Conservation (phyloP, 2,329 filamentous ascomycete species). For the Ophiognomonia clavigignenti-juglandacearum region DNA sequence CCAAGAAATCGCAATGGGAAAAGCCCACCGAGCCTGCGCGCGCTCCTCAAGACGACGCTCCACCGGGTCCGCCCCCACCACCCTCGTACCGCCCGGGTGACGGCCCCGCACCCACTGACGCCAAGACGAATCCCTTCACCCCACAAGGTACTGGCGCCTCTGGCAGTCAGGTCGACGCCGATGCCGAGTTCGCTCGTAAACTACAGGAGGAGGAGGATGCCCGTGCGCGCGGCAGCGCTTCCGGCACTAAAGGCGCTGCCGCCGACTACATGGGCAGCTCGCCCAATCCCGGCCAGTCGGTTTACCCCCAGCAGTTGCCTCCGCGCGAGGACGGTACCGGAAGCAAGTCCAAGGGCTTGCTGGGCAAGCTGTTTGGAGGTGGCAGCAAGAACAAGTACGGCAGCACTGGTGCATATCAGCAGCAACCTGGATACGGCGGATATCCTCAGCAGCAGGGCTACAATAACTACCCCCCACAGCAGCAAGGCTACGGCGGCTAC, state of each 20-base stretch:
- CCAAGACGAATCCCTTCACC: slow-evolving; percentile 70
- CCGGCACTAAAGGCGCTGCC: slow-evolving; percentile 24
- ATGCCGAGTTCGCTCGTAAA: slow-evolving; percentile 69
- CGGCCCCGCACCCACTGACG: slow-evolving; percentile 42
- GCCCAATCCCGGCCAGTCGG: slow-evolving; percentile 16
- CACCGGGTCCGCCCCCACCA: slow-evolving; percentile 63
- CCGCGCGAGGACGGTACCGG: slow-evolving; percentile 31
- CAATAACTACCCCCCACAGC: slow-evolving; percentile 28
- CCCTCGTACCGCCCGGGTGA: slow-evolving; percentile 51
- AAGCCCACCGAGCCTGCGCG: slow-evolving; percentile 65
- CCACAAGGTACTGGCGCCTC: slow-evolving; percentile 31
- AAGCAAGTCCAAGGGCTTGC: slow-evolving; percentile 39
- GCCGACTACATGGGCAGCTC: slow-evolving; percentile 29
- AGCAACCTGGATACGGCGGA: slow-evolving; percentile 27
- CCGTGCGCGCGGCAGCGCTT: slow-evolving; percentile 35
- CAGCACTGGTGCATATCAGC: slow-evolving; percentile 22
- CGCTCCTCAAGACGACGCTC: slow-evolving; percentile 35
- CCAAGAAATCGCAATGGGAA: slow-evolving; percentile 89
- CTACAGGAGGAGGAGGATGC: slow-evolving; percentile 82
- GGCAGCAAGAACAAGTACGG: slow-evolving; percentile 38
- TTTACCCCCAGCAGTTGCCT: slow-evolving; percentile 30
- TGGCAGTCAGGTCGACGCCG: slow-evolving; percentile 46
- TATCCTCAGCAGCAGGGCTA: slow-evolving; percentile 6
- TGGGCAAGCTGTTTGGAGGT: slow-evolving; percentile 48
- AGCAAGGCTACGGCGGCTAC: slow-evolving; percentile 27